Conservation (phyloP, 164 flowering plant genomes). For the Berberis vulgaris region DNA sequence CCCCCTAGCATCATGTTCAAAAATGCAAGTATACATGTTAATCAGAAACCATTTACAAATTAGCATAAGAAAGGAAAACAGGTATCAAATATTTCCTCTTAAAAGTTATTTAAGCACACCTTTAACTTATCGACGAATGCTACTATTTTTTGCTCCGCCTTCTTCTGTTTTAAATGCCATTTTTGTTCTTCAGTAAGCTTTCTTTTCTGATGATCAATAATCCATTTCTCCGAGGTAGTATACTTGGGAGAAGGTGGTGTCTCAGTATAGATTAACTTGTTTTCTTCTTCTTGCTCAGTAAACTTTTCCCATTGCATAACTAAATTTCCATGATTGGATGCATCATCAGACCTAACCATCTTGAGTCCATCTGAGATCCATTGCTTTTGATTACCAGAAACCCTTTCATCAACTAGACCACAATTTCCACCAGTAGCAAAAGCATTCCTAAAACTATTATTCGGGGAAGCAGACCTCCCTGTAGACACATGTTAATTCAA, state of each 20-base stretch:
- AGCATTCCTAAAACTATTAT: constrained; percentile 5
- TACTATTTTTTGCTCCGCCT: constrained; percentile 55
- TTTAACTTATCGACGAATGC: constrained; percentile 51
- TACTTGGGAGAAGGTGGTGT: constrained; percentile 53
- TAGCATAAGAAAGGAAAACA: too few relatives aligned
- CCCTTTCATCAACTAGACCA: constrained; percentile 17
- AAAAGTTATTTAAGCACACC: constrained; percentile 32
- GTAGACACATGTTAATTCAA: constrained; percentile 16
- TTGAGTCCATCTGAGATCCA: constrained; percentile 21
- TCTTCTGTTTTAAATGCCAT: constrained; percentile 61
- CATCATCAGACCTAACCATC: constrained; percentile 10
- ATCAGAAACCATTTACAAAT: too few relatives aligned
- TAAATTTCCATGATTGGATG: constrained; percentile 11
- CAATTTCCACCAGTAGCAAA: constrained; percentile 3
- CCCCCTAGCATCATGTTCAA: too few relatives aligned
- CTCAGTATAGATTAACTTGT: constrained; percentile 22
- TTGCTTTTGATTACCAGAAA: constrained; percentile 21
- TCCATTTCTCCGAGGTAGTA: constrained; percentile 82
- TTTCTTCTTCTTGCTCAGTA: constrained; percentile 37
- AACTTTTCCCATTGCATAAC: constrained; percentile 13
- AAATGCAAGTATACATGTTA: too few relatives aligned
- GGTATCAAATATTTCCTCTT: too few relatives aligned
- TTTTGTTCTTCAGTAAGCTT: constrained; percentile 44
- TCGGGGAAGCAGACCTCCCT: constrained; percentile 17
- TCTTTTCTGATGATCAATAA: constrained; percentile 63